These are phyloP conservation scores for Knufia petricola DNA, from an alignment of 2,329 filamentous ascomycete species.

Conservation along the genomic window DNA sequence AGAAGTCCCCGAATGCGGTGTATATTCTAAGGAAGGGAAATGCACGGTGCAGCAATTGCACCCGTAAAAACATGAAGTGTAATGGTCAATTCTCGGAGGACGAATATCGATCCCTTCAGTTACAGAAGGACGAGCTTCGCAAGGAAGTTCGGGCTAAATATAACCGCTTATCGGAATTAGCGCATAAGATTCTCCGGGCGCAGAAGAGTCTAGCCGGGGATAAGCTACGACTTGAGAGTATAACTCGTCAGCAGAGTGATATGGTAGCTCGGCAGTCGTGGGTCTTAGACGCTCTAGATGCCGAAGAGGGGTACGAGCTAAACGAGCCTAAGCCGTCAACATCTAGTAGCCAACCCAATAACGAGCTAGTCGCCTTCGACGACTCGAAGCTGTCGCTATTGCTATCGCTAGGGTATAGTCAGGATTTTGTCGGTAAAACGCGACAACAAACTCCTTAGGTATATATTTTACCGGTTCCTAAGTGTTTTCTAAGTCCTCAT, in stretches of 20 bases:
- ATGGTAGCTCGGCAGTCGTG: not conserved
- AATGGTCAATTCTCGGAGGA: no score
- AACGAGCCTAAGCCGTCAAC: not conserved
- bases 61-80: not conserved
- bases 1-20: not conserved
- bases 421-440: not conserved
- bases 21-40: not conserved
- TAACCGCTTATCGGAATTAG: no score
- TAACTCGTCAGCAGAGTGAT: not conserved
- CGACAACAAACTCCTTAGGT: not conserved
- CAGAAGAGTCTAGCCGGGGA: not conserved
- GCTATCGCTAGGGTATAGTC: not conserved
- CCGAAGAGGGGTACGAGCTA: not conserved
- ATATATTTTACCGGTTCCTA: conserved; percentile 10
- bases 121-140: not conserved
- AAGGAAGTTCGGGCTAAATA: not conserved
- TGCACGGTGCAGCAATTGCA: not conserved
- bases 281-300: not conserved
- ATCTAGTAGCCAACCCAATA: not conserved
- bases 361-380: not conserved
- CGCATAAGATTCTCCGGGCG: not conserved
- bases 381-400: not conserved
- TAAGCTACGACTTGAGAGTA: not conserved
- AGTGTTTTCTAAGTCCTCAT: conserved; percentile 5
- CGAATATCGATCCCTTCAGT: not conserved